Percentiles rank a stretch among this genome's conserved stretches.
Conservation (phyloP, 805 yeast species). For the Ogataea paraovalis region DNA sequence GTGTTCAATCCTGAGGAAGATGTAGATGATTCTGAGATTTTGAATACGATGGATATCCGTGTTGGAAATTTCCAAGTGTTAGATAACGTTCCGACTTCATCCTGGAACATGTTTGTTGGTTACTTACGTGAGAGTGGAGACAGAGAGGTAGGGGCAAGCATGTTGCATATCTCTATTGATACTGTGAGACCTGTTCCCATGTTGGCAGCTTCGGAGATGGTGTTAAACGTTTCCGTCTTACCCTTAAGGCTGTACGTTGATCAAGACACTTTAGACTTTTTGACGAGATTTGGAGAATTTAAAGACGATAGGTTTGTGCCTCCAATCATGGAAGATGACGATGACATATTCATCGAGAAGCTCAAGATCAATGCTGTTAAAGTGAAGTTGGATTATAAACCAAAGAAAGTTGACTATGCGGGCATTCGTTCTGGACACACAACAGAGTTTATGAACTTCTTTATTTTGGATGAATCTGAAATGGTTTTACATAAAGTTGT, state of each 20-base stretch:
- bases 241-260: slow-evolving; percentile 86
- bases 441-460: slow-evolving; percentile 83
- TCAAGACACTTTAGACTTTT: slow-evolving; percentile 87
- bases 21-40: slow-evolving; percentile 37
- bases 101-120: slow-evolving; percentile 84
- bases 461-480: slow-evolving; percentile 81
- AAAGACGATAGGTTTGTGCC: slow-evolving; percentile 65
- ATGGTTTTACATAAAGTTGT: slow-evolving; percentile 58
- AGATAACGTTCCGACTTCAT: slow-evolving; percentile 81
- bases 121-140: slow-evolving; percentile 67
- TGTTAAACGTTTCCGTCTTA: slow-evolving; percentile 48
- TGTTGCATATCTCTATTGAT: slow-evolving; percentile 51
- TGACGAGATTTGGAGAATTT: slow-evolving; percentile 77
- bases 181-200: slow-evolving; percentile 61
- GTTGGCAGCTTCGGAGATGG: slow-evolving; percentile 66
- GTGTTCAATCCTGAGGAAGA: slow-evolving; percentile 26
- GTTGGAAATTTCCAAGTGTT: slow-evolving; percentile 55
- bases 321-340: slow-evolving; percentile 46
- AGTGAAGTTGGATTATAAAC: slow-evolving; percentile 82
- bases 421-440: slow-evolving; percentile 85
- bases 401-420: slow-evolving; percentile 79
- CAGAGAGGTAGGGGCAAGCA: slow-evolving; percentile 62
- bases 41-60: slow-evolving; percentile 46
- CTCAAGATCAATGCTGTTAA: slow-evolving; percentile 56
- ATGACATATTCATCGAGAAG: slow-evolving; percentile 63